Conservation (phyloP, 495 filamentous ascomycete species). For the Talaromyces stipitatus region DNA sequence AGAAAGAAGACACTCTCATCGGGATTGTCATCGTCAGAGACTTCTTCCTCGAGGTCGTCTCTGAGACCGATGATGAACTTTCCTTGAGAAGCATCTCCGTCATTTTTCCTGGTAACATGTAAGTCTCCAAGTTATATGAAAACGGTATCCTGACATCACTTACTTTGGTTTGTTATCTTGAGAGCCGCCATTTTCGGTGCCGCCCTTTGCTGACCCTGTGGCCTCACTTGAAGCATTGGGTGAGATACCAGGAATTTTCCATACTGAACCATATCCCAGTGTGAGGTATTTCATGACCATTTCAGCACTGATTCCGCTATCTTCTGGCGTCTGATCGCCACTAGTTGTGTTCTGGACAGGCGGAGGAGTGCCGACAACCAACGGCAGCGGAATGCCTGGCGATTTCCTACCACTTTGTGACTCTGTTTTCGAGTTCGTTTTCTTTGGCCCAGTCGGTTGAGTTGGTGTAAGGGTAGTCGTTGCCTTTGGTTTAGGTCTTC, state of each 20-base stretch:
- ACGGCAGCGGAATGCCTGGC: slow-evolving; percentile 38
- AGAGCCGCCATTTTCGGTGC: not conserved
- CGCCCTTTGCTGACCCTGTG: not conserved
- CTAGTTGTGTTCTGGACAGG: slow-evolving; percentile 10
- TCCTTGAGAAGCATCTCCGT: slow-evolving; percentile 27
- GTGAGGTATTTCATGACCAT: slow-evolving; percentile 53
- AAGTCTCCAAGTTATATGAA: not conserved
- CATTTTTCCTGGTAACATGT: not conserved
- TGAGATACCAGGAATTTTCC: slow-evolving; percentile 24
- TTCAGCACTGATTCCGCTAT: slow-evolving; percentile 25
- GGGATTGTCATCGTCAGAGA: not conserved
- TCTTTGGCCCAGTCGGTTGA: not conserved
- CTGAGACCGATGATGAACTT: slow-evolving; percentile 66
- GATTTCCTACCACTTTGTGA: slow-evolving; percentile 21
- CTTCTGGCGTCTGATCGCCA: slow-evolving; percentile 3
- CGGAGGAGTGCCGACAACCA: slow-evolving; percentile 24
- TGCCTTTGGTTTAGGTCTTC: slow-evolving; percentile 18
- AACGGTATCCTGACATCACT: not conserved
- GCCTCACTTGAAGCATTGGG: not conserved
- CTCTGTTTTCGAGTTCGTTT: slow-evolving; percentile 9
- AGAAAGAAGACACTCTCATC: slow-evolving; percentile 6
- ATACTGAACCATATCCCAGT: slow-evolving; percentile 53
- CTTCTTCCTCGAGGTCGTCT: slow-evolving; percentile 39
- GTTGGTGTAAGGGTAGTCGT: not conserved
- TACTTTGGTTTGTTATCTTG: not conserved